Evolutionary conservation across 73 alveolate genomes (phyloP).

Genomic region (Effrenium voratum): DNA sequence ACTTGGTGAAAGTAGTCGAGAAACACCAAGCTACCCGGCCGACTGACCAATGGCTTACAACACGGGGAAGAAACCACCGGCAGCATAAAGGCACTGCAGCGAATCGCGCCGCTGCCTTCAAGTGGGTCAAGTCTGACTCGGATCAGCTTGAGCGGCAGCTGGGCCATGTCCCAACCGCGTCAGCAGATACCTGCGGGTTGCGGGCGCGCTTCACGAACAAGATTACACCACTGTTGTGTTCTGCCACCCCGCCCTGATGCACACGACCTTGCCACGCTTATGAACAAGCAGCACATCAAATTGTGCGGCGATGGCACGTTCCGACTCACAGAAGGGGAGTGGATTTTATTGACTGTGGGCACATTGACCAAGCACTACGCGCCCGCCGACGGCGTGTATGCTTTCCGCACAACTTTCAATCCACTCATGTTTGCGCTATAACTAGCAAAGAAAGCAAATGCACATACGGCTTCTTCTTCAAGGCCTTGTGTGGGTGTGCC

Average conservation of each 20-base stretch:
- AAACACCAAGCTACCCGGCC: neutral
- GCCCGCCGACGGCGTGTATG: neutral
- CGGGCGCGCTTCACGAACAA: neutral
- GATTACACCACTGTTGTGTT: neutral
- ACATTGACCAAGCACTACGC: neutral
- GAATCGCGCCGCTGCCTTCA: neutral
- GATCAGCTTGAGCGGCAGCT: neutral
- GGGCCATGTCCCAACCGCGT: neutral
- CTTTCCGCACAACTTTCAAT: neutral
- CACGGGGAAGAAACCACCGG: neutral
- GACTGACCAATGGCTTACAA: neutral
- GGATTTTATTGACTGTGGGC: neutral
- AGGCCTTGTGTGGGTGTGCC: neutral
- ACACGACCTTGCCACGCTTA: neutral
- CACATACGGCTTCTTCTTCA: neutral
- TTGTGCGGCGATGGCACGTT: conserved; percentile 5
- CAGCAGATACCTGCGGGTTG: neutral
- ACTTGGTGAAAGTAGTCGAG: conserved; percentile 2
- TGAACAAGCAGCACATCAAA: neutral
- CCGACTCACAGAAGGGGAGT: neutral
- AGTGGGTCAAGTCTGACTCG: neutral
- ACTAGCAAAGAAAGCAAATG: neutral
- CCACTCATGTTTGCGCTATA: neutral
- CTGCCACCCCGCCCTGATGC: neutral
- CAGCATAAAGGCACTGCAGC: neutral